Percentiles rank a stretch among this genome's conserved stretches.
Evolutionary conservation across 306 rosid species (phyloP).

Genomic region (Fragaria iinumae): DNA sequence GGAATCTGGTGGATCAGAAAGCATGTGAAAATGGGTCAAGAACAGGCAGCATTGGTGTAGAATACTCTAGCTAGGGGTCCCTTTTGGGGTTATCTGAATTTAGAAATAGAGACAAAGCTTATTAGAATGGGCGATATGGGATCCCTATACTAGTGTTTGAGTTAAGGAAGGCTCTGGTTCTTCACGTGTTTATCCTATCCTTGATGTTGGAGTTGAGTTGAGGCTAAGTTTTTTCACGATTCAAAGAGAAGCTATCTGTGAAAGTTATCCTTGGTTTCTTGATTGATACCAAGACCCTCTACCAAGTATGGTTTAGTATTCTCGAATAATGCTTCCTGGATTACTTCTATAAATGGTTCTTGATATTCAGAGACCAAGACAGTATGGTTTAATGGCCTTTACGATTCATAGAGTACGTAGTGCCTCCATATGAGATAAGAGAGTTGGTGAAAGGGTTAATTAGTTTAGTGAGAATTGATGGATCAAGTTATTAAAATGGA

Average conservation of each 20-base stretch:
- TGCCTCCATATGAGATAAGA: not conserved
- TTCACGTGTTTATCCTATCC: constrained; percentile 46
- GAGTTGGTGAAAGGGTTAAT: not conserved
- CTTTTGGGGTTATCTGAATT: constrained; percentile 30
- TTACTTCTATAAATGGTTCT: too few species aligned
- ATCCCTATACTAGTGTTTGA: constrained; percentile 21
- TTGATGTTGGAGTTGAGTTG: constrained; percentile 23
- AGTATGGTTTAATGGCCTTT: too few species aligned
- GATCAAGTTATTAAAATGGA: not conserved
- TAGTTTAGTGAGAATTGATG: not conserved
- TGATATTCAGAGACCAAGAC: too few species aligned
- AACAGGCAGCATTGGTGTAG: not conserved
- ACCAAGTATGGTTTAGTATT: constrained; percentile 20
- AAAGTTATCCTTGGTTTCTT: not conserved
- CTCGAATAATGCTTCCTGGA: not conserved
- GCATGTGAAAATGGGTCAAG: constrained; percentile 48
- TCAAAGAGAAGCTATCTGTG: not conserved
- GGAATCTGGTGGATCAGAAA: constrained; percentile 48
- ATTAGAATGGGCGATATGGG: constrained; percentile 25
- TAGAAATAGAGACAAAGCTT: constrained; percentile 26
- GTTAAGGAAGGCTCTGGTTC: constrained; percentile 21
- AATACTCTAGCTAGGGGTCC: constrained; percentile 26
- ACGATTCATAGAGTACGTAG: not conserved
- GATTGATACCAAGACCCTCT: constrained; percentile 22
- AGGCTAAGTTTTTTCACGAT: constrained; percentile 7